Evolutionary conservation across 208 protist genomes (phyloP).

Genomic region (Angomonas ambiguus): DNA sequence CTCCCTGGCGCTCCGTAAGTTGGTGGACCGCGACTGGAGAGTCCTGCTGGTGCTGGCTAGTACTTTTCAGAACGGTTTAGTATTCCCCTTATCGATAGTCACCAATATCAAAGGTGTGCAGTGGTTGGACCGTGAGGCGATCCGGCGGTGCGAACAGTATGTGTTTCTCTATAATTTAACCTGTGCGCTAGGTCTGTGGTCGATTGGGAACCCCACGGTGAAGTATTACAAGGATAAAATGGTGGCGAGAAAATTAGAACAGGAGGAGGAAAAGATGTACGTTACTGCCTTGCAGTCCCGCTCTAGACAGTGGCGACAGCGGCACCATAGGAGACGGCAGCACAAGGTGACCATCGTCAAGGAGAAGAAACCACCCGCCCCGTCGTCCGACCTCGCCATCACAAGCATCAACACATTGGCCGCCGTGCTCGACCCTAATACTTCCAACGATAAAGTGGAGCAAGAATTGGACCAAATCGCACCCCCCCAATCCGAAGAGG

Average conservation of each 20-base stretch:
- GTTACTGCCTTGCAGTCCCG: neutral
- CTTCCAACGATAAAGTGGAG: neutral
- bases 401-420: neutral
- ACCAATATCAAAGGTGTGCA: slow-evolving; percentile 27
- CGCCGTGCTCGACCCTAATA: neutral
- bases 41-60: slow-evolving; percentile 32
- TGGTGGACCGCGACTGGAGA: slow-evolving; percentile 21
- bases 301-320: neutral
- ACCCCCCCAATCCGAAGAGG: no score
- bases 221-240: slow-evolving; percentile 29
- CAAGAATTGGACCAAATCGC: neutral
- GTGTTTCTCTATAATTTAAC: slow-evolving; percentile 42
- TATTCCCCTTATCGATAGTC: slow-evolving; percentile 31
- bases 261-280: slow-evolving; percentile 17
- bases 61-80: slow-evolving; percentile 47
- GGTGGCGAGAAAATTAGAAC: slow-evolving; percentile 12
- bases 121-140: slow-evolving; percentile 21
- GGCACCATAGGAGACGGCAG: neutral
- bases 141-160: slow-evolving; percentile 26
- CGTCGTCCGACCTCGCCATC: neutral
- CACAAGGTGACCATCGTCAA: neutral
- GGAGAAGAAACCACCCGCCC: neutral
- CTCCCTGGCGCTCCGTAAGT: slow-evolving; percentile 11
- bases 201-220: slow-evolving; percentile 33
- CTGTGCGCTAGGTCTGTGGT: slow-evolving; percentile 39